Evolutionary conservation across 2,329 filamentous ascomycete species (phyloP), one percentile per base, ranked within the genome.

Genomic region (Claviceps purpurea): DNA sequence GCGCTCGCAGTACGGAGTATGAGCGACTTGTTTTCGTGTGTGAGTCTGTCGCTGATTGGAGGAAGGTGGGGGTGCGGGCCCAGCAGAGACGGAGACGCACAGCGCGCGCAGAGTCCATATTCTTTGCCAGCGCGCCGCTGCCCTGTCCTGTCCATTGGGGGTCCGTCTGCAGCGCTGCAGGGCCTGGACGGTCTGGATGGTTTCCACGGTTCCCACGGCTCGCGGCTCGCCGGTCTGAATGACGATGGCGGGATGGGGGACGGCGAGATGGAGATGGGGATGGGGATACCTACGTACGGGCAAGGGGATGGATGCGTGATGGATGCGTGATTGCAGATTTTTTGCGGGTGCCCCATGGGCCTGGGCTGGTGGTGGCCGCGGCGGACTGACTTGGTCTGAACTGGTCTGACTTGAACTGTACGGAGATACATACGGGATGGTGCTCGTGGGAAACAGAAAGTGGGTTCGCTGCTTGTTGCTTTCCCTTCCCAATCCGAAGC

Each of bases 391-490:
- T 30, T 30, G 26, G 24, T 11, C 26, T 30, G 30, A 34, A 34
- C 8, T 34, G 30, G 30, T 11, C 30, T 34, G 30, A 30, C 30
- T 30, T 30, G 30, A 10, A 30, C 30, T 11, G 30, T 30, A 30
- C 26, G 7, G 26, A 30, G 26, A 22, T 30, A 30, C 26, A 30
- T 30, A 30, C 26, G 7, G 26, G 26, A 30, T 30, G 26, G 26
- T 37, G 30, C 34, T 45, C 24, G 43, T 26, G 43, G 43, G 20
- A 45, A 47, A 44, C 52, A 53, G 38, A 43, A 51, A 49, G 50
- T 52, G 54, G 54, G 52, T 53, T 58, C 54, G 49, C 51, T 51
- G 50, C 49, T 34, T 55, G 54, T 34, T 52, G 41, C 48, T 49
- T 47, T 13, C 46, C 22, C 42, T 41, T 38, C 14, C 20, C 51